phyloP scores from a whole-genome alignment of 495 filamentous ascomycete species.

The Eremomyces bilateralis region DNA sequence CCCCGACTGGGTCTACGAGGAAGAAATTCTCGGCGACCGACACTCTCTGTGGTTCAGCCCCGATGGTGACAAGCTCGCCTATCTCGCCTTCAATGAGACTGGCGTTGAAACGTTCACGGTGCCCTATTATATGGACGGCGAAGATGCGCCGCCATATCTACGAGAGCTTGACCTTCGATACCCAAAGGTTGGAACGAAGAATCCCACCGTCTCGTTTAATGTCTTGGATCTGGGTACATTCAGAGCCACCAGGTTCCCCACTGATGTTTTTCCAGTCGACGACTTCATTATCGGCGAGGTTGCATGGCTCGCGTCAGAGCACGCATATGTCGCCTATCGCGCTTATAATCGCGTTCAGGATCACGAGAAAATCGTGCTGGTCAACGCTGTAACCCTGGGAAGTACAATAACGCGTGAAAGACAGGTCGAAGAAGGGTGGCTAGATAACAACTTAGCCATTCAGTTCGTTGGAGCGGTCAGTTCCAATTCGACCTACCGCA shows the following conservation, averaged over 20 bases:
- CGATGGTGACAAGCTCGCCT: slow-evolving; percentile 32
- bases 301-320: slow-evolving; percentile 30
- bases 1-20: slow-evolving; percentile 42
- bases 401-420: slow-evolving; percentile 26
- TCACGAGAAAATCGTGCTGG: slow-evolving; percentile 28
- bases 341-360: slow-evolving; percentile 37
- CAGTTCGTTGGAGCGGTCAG: slow-evolving; percentile 13
- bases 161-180: slow-evolving; percentile 29
- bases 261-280: slow-evolving; percentile 25
- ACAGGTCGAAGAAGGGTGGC: slow-evolving; percentile 32
- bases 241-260: slow-evolving; percentile 13
- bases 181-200: slow-evolving; percentile 34
- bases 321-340: slow-evolving; percentile 29
- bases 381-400: slow-evolving; percentile 17
- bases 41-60: slow-evolving; percentile 34
- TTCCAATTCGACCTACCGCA: slow-evolving; percentile 9
- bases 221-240: slow-evolving; percentile 22
- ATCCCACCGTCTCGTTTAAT: slow-evolving; percentile 30
- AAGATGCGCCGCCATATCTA: slow-evolving; percentile 28
- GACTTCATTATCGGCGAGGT: slow-evolving; percentile 35
- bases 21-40: slow-evolving; percentile 31
- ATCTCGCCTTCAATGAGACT: slow-evolving; percentile 34
- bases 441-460: slow-evolving; percentile 30
- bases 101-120: slow-evolving; percentile 34
- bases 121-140: slow-evolving; percentile 32